These are phyloP conservation scores for Fusarium scirpi DNA, from an alignment of 2,329 filamentous ascomycete genomes.

Conservation along the genomic window DNA sequence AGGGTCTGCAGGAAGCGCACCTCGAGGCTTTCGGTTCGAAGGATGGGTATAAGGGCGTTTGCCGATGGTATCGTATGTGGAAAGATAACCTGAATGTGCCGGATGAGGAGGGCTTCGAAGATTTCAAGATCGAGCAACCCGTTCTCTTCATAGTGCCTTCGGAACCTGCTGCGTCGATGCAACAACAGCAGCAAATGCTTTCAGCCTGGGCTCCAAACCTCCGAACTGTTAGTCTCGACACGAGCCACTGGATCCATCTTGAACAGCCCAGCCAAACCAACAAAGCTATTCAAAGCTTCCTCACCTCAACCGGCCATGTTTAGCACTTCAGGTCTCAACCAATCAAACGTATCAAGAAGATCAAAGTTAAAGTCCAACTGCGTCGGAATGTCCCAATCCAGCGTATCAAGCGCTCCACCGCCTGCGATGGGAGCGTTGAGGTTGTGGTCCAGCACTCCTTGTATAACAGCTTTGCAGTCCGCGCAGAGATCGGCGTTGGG, in stretches of 20 bases:
- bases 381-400: conserved; percentile 53
- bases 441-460: conserved; percentile 62
- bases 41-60: conserved; percentile 49
- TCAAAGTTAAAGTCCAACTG: conserved; percentile 59
- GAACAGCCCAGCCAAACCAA: conserved; percentile 47
- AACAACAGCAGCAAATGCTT: conserved; percentile 47
- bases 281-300: conserved; percentile 39
- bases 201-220: conserved; percentile 50
- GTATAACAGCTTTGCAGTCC: conserved; percentile 61
- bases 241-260: conserved; percentile 53
- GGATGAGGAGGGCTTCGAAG: conserved; percentile 44
- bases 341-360: conserved; percentile 63
- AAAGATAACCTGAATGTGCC: conserved; percentile 43
- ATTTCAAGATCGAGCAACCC: conserved; percentile 33
- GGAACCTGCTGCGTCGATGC: conserved; percentile 19
- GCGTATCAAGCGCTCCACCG: conserved; percentile 41
- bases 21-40: conserved; percentile 35
- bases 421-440: conserved; percentile 54
- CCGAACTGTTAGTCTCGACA: conserved; percentile 51
- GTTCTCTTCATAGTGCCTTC: conserved; percentile 43
- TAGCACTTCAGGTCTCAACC: conserved; percentile 50
- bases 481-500: conserved; percentile 63
- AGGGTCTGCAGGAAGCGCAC: conserved; percentile 41
- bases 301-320: conserved; percentile 8
- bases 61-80: conserved; percentile 51